These are phyloP conservation scores for Saccharomyces hybrid DNA, from an alignment of 1,139 yeast genomes.

Conservation along the genomic window DNA sequence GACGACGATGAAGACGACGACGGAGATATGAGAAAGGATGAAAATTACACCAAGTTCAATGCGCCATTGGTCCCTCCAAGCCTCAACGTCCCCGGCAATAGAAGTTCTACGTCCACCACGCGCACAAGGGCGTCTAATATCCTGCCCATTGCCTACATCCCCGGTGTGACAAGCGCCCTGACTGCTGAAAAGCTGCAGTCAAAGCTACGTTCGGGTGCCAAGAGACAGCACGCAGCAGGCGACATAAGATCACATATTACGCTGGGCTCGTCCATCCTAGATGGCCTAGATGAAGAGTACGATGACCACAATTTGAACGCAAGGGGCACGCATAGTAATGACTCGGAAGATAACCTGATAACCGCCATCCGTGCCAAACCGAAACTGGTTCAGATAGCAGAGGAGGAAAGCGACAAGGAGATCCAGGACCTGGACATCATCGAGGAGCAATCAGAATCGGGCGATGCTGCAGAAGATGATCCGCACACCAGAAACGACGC, in stretches of 20 bases:
- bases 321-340: background rate
- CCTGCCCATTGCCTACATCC: conserved; percentile 89
- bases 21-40: conserved; percentile 8
- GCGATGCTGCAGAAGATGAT: background rate
- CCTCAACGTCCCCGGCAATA: conserved; percentile 14
- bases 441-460: conserved; percentile 39
- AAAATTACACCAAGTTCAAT: conserved; percentile 16
- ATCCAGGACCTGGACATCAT: conserved; percentile 38
- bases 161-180: conserved; percentile 66
- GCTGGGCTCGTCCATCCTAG: conserved; percentile 31
- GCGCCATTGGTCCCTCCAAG: background rate
- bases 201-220: background rate
- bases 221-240: conserved; percentile 9
- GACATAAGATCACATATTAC: conserved; percentile 32
- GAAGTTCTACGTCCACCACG: conserved; percentile 50
- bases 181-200: background rate
- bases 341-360: conserved; percentile 30
- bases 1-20: conserved; percentile 12
- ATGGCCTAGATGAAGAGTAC: conserved; percentile 22
- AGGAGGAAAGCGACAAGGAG: conserved; percentile 27
- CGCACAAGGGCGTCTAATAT: conserved; percentile 79
- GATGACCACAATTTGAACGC: conserved; percentile 5
- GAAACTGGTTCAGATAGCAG: conserved; percentile 45
- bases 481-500: conserved; percentile 7
- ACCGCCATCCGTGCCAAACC: conserved; percentile 72